phyloP scores from a whole-genome alignment of 2,329 filamentous ascomycete genomes.

The Aspergillus costaricaensis region DNA sequence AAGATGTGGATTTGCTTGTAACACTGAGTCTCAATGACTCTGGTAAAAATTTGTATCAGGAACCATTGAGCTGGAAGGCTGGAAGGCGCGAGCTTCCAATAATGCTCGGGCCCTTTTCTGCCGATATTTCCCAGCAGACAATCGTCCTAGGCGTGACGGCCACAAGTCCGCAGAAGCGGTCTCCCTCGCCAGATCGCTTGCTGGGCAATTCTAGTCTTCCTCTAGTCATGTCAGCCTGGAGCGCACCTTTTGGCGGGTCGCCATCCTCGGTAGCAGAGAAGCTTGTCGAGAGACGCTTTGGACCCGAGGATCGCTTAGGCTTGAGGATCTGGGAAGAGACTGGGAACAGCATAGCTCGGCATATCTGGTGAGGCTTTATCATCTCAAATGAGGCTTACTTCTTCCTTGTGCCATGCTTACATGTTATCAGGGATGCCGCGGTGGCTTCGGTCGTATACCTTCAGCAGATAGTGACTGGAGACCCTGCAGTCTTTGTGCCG shows the following conservation, averaged over 20 bases:
- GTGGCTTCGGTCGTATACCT: conserved; percentile 59
- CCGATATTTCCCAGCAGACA: conserved; percentile 26
- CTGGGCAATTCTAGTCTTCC: conserved; percentile 33
- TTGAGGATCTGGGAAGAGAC: conserved; percentile 67
- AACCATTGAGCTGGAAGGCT: conserved; percentile 34
- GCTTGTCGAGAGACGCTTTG: conserved; percentile 59
- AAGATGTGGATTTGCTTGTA: conserved; percentile 37
- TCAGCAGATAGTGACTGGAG: conserved; percentile 43
- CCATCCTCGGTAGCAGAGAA: conserved; percentile 49
- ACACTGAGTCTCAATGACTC: conserved; percentile 24
- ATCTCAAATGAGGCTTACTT: neutral
- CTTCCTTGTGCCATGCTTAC: conserved; percentile 15
- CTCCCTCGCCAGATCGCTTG: conserved; percentile 21
- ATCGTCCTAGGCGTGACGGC: conserved; percentile 32
- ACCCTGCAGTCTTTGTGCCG: conserved; percentile 24
- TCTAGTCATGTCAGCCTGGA: conserved; percentile 61
- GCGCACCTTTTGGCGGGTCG: conserved; percentile 46
- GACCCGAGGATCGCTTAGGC: conserved; percentile 40
- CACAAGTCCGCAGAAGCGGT: conserved; percentile 11
- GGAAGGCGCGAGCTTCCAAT: conserved; percentile 38
- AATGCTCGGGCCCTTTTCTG: conserved; percentile 33
- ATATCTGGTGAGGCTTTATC: conserved; percentile 61
- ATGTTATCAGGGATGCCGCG: conserved; percentile 56
- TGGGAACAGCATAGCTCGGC: conserved; percentile 70
- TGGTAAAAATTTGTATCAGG: conserved; percentile 25